Evolutionary conservation across 495 filamentous ascomycete genomes (phyloP).

Genomic region (Achaetomiella virescens): DNA sequence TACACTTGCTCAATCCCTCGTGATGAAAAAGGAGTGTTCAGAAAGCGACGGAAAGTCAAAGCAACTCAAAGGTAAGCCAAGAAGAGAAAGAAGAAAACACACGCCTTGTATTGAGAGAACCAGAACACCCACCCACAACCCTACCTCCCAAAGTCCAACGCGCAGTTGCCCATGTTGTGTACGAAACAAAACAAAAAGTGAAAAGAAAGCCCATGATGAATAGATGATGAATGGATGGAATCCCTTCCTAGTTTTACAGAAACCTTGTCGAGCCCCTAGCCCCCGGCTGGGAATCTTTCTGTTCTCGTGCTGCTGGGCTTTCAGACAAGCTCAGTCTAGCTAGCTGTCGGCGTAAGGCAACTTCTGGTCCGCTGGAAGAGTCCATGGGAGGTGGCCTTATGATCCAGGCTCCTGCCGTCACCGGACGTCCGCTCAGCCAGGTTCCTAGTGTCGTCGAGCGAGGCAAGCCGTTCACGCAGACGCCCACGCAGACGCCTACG

Average conservation of each 20-base stretch:
- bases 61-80: conserved; percentile 5
- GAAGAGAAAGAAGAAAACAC: conserved; percentile 1
- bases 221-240: background rate
- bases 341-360: background rate
- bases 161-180: background rate
- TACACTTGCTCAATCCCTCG: background rate
- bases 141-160: background rate
- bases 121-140: conserved; percentile 13
- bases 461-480: background rate
- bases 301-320: background rate
- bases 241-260: conserved; percentile 1
- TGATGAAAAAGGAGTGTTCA: too few species aligned
- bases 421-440: background rate
- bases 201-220: background rate
- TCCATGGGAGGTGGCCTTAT: too few species aligned
- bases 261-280: too few species aligned
- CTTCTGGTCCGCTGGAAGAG: too few species aligned
- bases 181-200: background rate
- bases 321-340: background rate
- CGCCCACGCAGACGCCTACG: conserved; percentile 4
- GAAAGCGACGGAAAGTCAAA: background rate
- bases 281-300: too few species aligned
- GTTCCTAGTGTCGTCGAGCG: background rate
- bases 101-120: conserved; percentile 14
- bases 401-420: background rate